Conservation (phyloP, 148 eudicot genomes). For the Nepenthes mirabilis region DNA sequence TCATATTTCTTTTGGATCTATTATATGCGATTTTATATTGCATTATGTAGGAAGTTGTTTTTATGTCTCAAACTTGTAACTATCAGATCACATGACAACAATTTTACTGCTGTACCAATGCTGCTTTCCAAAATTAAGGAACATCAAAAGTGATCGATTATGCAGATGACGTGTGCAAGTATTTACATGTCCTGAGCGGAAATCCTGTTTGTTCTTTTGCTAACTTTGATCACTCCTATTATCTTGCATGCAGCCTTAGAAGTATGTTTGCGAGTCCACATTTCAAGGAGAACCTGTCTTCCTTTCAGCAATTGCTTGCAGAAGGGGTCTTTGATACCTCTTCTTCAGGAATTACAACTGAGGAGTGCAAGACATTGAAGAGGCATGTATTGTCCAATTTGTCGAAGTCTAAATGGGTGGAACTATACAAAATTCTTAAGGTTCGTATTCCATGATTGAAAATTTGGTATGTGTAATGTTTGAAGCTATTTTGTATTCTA, state of each 20-base stretch:
- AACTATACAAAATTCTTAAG: conserved; percentile 52
- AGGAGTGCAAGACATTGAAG: conserved; percentile 43
- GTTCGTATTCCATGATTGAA: conserved; percentile 21
- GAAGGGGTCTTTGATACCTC: conserved; percentile 73
- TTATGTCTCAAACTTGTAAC: too few species aligned
- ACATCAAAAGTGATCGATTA: too few species aligned
- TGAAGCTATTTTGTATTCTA: not conserved
- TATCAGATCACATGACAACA: too few species aligned
- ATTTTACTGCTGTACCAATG: too few species aligned
- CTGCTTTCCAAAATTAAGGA: too few species aligned
- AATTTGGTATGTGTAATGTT: not conserved
- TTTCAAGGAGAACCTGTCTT: conserved; percentile 60
- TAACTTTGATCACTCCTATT: conserved; percentile 1
- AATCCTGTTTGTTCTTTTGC: too few species aligned
- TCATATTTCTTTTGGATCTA: too few species aligned
- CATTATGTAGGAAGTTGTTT: too few species aligned
- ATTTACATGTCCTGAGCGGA: too few species aligned
- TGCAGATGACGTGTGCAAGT: too few species aligned
- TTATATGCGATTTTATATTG: too few species aligned
- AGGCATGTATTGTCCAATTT: conserved; percentile 45
- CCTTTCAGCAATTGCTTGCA: conserved; percentile 64
- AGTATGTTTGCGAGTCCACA: conserved; percentile 52
- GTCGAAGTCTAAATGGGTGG: conserved; percentile 65
- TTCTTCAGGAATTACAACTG: conserved; percentile 31
- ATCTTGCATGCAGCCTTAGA: conserved; percentile 36